phyloP scores from a whole-genome alignment of 805 yeast species.

The Candida sakaeoensis region DNA sequence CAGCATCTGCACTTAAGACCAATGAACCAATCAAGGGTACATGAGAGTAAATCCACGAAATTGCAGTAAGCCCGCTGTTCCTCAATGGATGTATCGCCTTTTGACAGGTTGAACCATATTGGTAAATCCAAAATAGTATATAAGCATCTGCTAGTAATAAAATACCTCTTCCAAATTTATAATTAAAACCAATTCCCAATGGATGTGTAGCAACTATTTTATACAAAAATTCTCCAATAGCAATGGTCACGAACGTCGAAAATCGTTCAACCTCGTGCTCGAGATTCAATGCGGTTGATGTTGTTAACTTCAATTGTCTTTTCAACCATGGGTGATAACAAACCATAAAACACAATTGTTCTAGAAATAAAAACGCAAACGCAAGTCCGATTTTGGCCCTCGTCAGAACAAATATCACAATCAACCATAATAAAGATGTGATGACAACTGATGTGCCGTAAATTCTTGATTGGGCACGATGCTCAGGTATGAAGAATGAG shows the following conservation, averaged over 20 bases:
- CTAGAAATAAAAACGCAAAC: constrained; percentile 37
- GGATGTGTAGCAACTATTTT: constrained; percentile 49
- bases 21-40: constrained; percentile 49
- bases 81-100: constrained; percentile 54
- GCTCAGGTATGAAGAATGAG: constrained; percentile 46
- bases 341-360: constrained; percentile 33
- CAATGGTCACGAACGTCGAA: constrained; percentile 57
- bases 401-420: constrained; percentile 47
- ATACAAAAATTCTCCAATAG: constrained; percentile 61
- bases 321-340: constrained; percentile 49
- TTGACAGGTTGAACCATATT: constrained; percentile 47
- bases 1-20: constrained; percentile 58
- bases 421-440: constrained; percentile 45
- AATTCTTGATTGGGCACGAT: constrained; percentile 46
- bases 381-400: constrained; percentile 46
- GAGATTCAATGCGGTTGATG: constrained; percentile 59
- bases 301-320: constrained; percentile 35
- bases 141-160: constrained; percentile 48
- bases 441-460: constrained; percentile 29
- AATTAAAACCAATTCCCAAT: constrained; percentile 43
- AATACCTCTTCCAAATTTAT: constrained; percentile 45
- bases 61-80: constrained; percentile 43
- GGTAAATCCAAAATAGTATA: constrained; percentile 49
- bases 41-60: constrained; percentile 45
- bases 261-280: constrained; percentile 65